phyloP scores from a whole-genome alignment of 2,329 filamentous ascomycete genomes.

The Teratosphaeria viscida region DNA sequence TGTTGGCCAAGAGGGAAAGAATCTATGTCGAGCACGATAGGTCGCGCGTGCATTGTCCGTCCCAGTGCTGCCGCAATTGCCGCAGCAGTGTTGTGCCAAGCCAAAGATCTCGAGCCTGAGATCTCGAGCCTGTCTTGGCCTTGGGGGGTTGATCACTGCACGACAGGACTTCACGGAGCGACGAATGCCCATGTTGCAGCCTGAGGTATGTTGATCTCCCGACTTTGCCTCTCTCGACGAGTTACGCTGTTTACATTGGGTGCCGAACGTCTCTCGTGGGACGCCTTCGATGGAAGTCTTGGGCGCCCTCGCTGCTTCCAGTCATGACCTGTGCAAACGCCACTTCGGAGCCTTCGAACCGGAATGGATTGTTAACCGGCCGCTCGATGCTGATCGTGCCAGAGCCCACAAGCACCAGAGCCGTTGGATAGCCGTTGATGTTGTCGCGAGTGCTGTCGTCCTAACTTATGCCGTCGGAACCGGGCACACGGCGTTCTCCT shows the following conservation, averaged over 20 bases:
- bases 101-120: neutral
- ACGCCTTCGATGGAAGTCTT: constrained; percentile 38
- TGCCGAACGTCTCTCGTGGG: neutral
- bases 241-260: neutral
- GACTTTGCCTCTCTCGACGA: neutral
- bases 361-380: constrained; percentile 31
- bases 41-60: no score
- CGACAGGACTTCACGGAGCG: no score
- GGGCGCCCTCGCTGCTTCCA: constrained; percentile 26
- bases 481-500: constrained; percentile 40
- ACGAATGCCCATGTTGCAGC: neutral
- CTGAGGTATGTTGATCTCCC: neutral
- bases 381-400: constrained; percentile 36
- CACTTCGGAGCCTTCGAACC: constrained; percentile 38
- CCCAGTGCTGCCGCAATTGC: neutral
- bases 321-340: constrained; percentile 38
- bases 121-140: neutral
- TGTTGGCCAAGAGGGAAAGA: neutral
- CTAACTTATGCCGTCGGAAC: constrained; percentile 40
- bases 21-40: neutral
- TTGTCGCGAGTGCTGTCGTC: constrained; percentile 44
- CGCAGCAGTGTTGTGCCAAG: neutral
- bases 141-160: no score
- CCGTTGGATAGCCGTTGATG: constrained; percentile 36
- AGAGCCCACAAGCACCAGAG: constrained; percentile 40